phyloP scores from a whole-genome alignment of 2,329 filamentous ascomycete genomes.

The Myotisia sp. region DNA sequence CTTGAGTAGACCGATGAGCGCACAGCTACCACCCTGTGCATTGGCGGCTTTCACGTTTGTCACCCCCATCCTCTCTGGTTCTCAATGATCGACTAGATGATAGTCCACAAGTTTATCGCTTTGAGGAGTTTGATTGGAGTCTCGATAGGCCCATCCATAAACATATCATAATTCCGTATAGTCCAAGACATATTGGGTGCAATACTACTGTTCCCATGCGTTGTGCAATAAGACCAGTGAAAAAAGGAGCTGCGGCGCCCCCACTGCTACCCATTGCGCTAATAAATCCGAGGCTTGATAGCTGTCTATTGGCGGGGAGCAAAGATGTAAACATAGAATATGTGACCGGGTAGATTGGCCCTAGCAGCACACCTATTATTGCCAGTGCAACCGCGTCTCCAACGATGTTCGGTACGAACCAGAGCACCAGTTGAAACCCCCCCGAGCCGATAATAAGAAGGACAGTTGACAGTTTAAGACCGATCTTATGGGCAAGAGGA shows the following conservation, averaged over 20 bases:
- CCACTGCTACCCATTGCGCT: slow-evolving; percentile 30
- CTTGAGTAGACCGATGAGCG: too few species aligned
- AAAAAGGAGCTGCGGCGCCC: slow-evolving; percentile 32
- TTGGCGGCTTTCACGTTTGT: too few species aligned
- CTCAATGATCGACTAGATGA: background rate
- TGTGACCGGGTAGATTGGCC: slow-evolving; percentile 61
- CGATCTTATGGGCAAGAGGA: slow-evolving; percentile 50
- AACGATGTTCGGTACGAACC: slow-evolving; percentile 62
- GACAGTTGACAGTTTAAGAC: slow-evolving; percentile 57
- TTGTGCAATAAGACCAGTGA: slow-evolving; percentile 37
- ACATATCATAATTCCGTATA: slow-evolving; percentile 40
- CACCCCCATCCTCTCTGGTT: background rate
- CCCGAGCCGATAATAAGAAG: slow-evolving; percentile 46
- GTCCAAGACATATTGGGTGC: slow-evolving; percentile 41
- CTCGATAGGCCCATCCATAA: slow-evolving; percentile 40
- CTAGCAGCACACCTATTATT: slow-evolving; percentile 59
- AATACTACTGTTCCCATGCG: slow-evolving; percentile 35
- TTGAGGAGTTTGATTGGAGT: too few species aligned
- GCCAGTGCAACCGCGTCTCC: slow-evolving; percentile 53
- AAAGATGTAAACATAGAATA: slow-evolving; percentile 20
- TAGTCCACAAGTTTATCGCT: slow-evolving; percentile 16
- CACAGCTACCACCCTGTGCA: too few species aligned
- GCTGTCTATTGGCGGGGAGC: slow-evolving; percentile 26
- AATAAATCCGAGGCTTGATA: slow-evolving; percentile 26
- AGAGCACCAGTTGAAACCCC: slow-evolving; percentile 60